Evolutionary conservation across 257 asterid genomes (phyloP), one percentile per base, ranked within the genome.

Genomic region (Parsonsia alboflavescens): DNA sequence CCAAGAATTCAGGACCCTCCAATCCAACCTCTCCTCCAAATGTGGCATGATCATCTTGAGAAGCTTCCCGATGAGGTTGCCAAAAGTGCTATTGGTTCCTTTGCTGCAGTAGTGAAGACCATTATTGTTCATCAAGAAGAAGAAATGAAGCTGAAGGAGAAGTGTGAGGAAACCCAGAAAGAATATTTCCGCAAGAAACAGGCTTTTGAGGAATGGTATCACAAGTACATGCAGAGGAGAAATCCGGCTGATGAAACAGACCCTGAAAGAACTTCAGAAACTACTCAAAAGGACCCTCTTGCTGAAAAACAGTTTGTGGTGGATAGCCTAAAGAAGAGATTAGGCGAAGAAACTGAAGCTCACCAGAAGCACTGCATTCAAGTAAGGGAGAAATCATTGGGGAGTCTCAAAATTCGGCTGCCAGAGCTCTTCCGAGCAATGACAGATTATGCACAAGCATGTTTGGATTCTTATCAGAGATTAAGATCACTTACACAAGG

Each of bases 1-100:
- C 93, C 91, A 0, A 75, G 90, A 64, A 64, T 56, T 28, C 78
- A 80, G 19, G 80, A 21, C 52, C 99, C 99, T 9, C 96, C 92
- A 0, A 92, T 94, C 82, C 96, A 94, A 62, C 85, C 83, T 6
- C 89, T 94, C 53, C 96, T 94, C 82, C 89, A 80, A 11, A 70
- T 88, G 48, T 94, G 99, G 98, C 89, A 88, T 6, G 99, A 94
- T 75, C 82, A 76, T 53, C 96, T 92, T 10, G 97, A 88, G 87
- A 94, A 92, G 89, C 96, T 94, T 71, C 99, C 99, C 0, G 97
- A 92, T 13, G 99, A 92, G 73, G 85, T 90, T 36, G 93, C 97
- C 16, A 94, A 85, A 74, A 79, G 87, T n/a, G 94, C 97, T 11
- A 94, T 90, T n/a, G 64, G 74, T 4, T 90, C 99, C 33, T 94